Percentiles rank a stretch among this genome's conserved stretches.
phyloP scores from a whole-genome alignment of 345 rosid species.

The Citrus mangshanensis region DNA sequence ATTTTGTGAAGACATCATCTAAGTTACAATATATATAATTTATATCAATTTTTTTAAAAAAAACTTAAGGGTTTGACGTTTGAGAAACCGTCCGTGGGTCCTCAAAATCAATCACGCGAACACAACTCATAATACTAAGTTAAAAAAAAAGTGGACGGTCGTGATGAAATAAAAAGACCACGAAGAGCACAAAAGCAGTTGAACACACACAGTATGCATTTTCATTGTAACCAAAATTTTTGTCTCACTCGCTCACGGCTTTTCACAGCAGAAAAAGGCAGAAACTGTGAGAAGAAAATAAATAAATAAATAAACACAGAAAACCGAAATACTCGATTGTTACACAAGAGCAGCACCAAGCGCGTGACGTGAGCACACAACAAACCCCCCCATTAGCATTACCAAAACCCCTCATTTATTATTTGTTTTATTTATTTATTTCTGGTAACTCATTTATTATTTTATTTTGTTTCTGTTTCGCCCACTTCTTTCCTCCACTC shows the following conservation, averaged over 20 bases:
- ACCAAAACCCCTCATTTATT: not conserved
- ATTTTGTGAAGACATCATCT: too few species aligned
- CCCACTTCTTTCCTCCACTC: not conserved
- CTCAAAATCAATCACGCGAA: not conserved
- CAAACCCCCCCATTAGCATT: not conserved
- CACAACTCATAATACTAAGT: not conserved
- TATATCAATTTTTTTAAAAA: too few species aligned
- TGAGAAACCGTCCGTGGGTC: not conserved
- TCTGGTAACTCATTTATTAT: not conserved
- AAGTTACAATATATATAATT: too few species aligned
- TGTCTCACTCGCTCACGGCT: not conserved
- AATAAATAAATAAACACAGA: not conserved
- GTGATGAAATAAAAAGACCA: not conserved
- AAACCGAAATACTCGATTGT: slow-evolving; percentile 1
- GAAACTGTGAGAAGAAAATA: too few species aligned
- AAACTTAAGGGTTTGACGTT: too few species aligned
- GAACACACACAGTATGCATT: not conserved
- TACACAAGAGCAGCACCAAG: not conserved
- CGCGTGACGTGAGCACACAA: slow-evolving; percentile 14
- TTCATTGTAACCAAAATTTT: not conserved
- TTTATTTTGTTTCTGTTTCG: not conserved
- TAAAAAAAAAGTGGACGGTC: not conserved
- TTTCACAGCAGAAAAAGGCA: not conserved
- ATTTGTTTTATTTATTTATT: not conserved
- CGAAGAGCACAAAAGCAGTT: not conserved